phyloP scores from a whole-genome alignment of 495 filamentous ascomycete genomes.

The Cryomyces minteri region DNA sequence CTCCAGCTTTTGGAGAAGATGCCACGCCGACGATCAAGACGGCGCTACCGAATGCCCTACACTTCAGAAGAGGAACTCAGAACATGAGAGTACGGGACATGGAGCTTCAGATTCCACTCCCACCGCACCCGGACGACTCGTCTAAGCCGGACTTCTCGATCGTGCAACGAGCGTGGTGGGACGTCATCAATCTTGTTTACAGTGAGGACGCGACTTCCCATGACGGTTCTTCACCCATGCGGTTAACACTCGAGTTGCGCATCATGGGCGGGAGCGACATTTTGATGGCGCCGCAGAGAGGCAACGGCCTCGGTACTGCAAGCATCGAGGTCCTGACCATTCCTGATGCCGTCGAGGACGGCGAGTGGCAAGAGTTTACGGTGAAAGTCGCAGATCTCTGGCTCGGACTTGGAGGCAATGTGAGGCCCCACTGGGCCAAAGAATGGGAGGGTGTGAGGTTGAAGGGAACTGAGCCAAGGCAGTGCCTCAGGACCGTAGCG shows the following conservation, averaged over 20 bases:
- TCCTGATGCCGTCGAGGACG: slow-evolving; percentile 22
- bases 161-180: slow-evolving; percentile 33
- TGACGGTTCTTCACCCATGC: slow-evolving; percentile 23
- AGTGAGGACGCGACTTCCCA: slow-evolving; percentile 9
- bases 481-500: slow-evolving; percentile 24
- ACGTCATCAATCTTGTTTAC: slow-evolving; percentile 29
- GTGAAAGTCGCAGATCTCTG: slow-evolving; percentile 29
- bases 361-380: slow-evolving; percentile 25
- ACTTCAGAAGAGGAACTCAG: slow-evolving; percentile 33
- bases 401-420: slow-evolving; percentile 24
- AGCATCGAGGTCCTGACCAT: slow-evolving; percentile 32
- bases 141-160: slow-evolving; percentile 24
- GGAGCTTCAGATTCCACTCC: slow-evolving; percentile 31
- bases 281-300: slow-evolving; percentile 32
- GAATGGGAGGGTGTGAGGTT: slow-evolving; percentile 25
- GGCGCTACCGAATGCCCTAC: slow-evolving; percentile 28
- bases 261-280: slow-evolving; percentile 31
- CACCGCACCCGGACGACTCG: slow-evolving; percentile 14
- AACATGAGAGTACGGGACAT: slow-evolving; percentile 33
- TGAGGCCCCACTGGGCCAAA: slow-evolving; percentile 36
- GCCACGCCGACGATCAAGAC: slow-evolving; percentile 21
- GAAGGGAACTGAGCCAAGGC: slow-evolving; percentile 13
- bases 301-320: slow-evolving; percentile 27
- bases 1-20: slow-evolving; percentile 18
- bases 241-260: slow-evolving; percentile 32